A percentile compares a stretch with the other conserved stretches of the same genome.
Evolutionary conservation across 2,329 filamentous ascomycete species (phyloP).

Genomic region (Arthrobotrys entomopaga): DNA sequence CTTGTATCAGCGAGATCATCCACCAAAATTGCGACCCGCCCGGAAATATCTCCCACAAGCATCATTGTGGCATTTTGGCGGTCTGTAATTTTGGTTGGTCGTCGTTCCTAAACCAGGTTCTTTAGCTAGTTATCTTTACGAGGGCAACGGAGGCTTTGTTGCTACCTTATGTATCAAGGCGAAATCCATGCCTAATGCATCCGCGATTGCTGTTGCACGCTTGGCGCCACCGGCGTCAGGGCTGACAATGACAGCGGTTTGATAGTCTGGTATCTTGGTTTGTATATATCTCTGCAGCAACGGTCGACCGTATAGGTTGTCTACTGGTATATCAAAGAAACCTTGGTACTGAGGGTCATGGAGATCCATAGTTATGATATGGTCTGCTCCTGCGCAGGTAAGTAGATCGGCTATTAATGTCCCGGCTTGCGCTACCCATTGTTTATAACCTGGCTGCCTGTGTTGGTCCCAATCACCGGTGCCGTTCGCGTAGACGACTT

Average conservation of each 20-base stretch:
- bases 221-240: constrained; percentile 97
- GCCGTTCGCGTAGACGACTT: constrained; percentile 69
- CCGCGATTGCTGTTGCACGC: constrained; percentile 92
- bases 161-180: constrained; percentile 95
- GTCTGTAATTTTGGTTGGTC: constrained; percentile 83
- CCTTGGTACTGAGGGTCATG: constrained; percentile 97
- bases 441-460: constrained; percentile 92
- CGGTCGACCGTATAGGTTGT: constrained; percentile 91
- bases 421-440: constrained; percentile 97
- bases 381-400: constrained; percentile 94
- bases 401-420: constrained; percentile 93
- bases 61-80: constrained; percentile 76
- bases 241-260: constrained; percentile 89
- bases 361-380: constrained; percentile 97
- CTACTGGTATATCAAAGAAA: constrained; percentile 98
- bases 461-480: constrained; percentile 72
- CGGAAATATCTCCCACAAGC: constrained; percentile 85
- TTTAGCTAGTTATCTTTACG: neutral
- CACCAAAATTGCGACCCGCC: constrained; percentile 85
- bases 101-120: constrained; percentile 56
- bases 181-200: constrained; percentile 92
- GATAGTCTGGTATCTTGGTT: constrained; percentile 83
- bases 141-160: neutral
- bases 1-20: constrained; percentile 96
- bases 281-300: constrained; percentile 77